Conservation (phyloP, 2,329 filamentous ascomycete species). For the Trichophyton verrucosum region DNA sequence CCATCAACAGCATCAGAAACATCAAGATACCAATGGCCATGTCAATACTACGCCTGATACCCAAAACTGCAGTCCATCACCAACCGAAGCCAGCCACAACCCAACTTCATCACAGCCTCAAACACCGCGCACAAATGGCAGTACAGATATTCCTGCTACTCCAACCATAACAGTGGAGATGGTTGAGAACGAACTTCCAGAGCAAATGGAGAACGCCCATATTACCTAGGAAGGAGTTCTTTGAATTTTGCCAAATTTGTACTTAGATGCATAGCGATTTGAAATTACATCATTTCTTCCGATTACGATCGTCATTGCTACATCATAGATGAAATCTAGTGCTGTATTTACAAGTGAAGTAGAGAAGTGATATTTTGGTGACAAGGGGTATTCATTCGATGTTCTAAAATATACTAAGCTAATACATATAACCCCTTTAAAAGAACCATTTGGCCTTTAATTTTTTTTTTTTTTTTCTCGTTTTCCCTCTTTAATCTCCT, state of each 20-base stretch:
- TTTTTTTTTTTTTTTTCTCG: too few relatives aligned
- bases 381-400: not conserved
- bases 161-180: not conserved
- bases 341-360: not conserved
- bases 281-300: not conserved
- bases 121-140: not conserved
- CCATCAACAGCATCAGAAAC: conserved; percentile 16
- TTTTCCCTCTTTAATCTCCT: not conserved
- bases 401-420: not conserved
- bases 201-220: not conserved
- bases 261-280: conserved; percentile 1
- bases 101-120: not conserved
- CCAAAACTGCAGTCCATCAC: not conserved
- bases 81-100: not conserved
- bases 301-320: not conserved
- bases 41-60: not conserved
- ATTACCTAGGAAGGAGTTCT: not conserved
- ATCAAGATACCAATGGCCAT: conserved; percentile 2
- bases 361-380: not conserved
- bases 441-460: not conserved
- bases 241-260: not conserved
- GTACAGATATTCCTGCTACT: not conserved
- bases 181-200: not conserved
- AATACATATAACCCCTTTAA: not conserved
- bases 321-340: not conserved